Base-by-base conservation (phyloP, 2,329 filamentous ascomycete species). In the Uncinocarpus reesii region DNA sequence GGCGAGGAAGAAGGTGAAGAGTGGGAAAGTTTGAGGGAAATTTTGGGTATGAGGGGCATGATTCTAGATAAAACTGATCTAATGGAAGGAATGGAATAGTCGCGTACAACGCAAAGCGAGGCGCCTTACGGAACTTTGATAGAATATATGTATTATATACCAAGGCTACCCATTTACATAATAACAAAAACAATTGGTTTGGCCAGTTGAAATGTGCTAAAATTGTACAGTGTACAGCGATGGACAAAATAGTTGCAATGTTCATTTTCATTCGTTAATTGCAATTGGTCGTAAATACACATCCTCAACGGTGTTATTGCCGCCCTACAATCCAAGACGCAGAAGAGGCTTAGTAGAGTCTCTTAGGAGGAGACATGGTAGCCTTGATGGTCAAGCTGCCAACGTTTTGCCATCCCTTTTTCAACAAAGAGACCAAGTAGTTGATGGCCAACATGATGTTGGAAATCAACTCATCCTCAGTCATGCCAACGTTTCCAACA, bases 391-490 rank as follows among this genome's bases (percentile, higher is more conserved):
- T 95, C 77, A 98, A 81, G 80, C 85, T 92, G 71, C 92, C 92
- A 67, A 98, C 92, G 82, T 98, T 98, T 81, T 98, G 92, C 92
- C 92, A 98, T 72, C 92, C 92, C 86, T 98, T 98, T 88, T 98
- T 98, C 71, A 98, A 79, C 63, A 98, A 80, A 58, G 88, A 95
- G 72, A 98, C 90, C 60, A 98, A 83, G 83, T 98, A 98, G 86
- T 98, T 98, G 84, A 98, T 96, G 75, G 90, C 81, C 77, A 98
- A 77, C 92, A 98, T 98, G 76, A 96, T 89, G 84, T 98, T 98
- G 70, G 80, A 85, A 62, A 98, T 83, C 61, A 98, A 78, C 79
- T 95, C 86, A 68, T 98, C 92, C 77, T 87, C 77, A 59, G 80
- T 84, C 92, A 98, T 98, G 65, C 83, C 88, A 65, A 98, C 92